Evolutionary conservation across 1,284 basidiomycete species (phyloP).

Genomic region (Rhodotorula sp.): DNA sequence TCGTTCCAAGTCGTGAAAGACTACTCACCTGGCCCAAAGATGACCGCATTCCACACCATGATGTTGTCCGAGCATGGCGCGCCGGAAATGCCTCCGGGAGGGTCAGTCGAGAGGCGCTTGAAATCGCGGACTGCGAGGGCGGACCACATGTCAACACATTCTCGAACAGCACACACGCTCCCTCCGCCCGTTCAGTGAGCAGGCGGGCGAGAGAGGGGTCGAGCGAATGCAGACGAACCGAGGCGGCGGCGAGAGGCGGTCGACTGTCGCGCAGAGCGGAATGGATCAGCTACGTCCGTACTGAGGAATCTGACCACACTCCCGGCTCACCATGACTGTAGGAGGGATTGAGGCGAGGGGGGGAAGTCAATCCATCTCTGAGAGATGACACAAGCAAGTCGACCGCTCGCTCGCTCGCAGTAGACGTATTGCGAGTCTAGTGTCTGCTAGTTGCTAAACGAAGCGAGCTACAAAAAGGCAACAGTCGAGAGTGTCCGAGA

Average conservation of each 20-base stretch:
- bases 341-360: not conserved
- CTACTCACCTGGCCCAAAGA: conserved; percentile 87
- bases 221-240: conserved; percentile 8
- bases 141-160: not conserved
- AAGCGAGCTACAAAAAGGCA: too few relatives aligned
- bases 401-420: not conserved
- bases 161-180: too few relatives aligned
- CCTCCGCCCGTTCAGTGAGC: too few relatives aligned
- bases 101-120: conserved; percentile 88
- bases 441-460: not conserved
- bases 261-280: conserved; percentile 1
- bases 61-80: conserved; percentile 97
- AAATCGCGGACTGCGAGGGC: conserved; percentile 70
- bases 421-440: not conserved
- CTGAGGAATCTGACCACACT: not conserved
- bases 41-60: conserved; percentile 99
- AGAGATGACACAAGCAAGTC: not conserved
- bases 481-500: not conserved
- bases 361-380: not conserved
- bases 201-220: not conserved
- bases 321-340: too few relatives aligned
- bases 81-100: conserved; percentile 92
- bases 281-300: not conserved
- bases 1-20: rapidly evolving
- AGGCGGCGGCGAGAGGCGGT: conserved; percentile 36